Conservation (phyloP, 306 rosid species). For the Fragaria vesca region DNA sequence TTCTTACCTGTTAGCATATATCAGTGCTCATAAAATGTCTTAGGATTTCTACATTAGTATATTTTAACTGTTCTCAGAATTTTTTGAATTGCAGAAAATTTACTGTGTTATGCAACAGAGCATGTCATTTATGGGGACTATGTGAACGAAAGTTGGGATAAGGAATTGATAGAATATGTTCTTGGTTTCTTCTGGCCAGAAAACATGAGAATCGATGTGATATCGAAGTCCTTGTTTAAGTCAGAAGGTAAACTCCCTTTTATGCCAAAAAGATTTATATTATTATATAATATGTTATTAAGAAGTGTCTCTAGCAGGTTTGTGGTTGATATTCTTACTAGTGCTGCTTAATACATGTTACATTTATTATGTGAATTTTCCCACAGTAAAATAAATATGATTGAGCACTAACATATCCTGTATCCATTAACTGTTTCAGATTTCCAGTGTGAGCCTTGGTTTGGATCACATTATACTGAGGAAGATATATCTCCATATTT, state of each 20-base stretch:
- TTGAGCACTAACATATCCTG: constrained; percentile 7
- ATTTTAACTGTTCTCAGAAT: constrained; percentile 21
- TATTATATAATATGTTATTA: too few relatives aligned
- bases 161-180: constrained; percentile 52
- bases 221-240: constrained; percentile 59
- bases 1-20: constrained; percentile 1
- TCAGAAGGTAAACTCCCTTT: constrained; percentile 48
- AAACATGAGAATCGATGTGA: constrained; percentile 86
- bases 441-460: constrained; percentile 77
- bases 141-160: constrained; percentile 76
- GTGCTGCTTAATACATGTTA: too few relatives aligned
- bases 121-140: constrained; percentile 88
- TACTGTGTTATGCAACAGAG: constrained; percentile 67
- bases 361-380: too few relatives aligned
- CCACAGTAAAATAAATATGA: background rate
- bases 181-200: constrained; percentile 84
- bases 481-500: constrained; percentile 64
- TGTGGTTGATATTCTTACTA: background rate
- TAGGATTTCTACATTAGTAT: background rate
- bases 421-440: constrained; percentile 41
- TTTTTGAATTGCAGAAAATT: constrained; percentile 63
- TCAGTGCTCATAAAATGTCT: background rate
- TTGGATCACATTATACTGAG: constrained; percentile 70
- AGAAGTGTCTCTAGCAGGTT: background rate
- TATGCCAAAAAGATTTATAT: background rate